Base-by-base conservation (phyloP, 2,329 filamentous ascomycete genomes). In the Trichoderma sp. region DNA sequence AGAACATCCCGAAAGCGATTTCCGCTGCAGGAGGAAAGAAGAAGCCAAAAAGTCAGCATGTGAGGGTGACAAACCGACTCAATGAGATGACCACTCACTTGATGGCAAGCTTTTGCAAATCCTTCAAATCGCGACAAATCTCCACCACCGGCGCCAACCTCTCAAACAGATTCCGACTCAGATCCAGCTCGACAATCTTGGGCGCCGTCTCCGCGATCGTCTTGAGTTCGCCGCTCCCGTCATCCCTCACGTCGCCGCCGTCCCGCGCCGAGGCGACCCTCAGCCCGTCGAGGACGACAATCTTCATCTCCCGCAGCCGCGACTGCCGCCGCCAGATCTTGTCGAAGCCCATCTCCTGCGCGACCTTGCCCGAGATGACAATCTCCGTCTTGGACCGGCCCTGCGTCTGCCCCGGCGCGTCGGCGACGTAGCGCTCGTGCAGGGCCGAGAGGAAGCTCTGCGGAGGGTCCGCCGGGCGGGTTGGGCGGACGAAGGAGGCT, bases 331-430 rank as follows among this genome's bases (percentile, higher is more conserved):
- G 85, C 50, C 90, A 87, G 69, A 97, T 92, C 81, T 97, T 97
- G 70, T 96, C 93, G 71, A 98, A 98, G 34, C 95, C 95, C 41
- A 98, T 87, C 78, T 98, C 94, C 78, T 98, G 90, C 5, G 92
- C 94, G 19, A 93, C 85, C 78, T 98, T 98, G 44, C 77, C 91
- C 78, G 81, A 96, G 83, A 82, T 89, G 63, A 82, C 79, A 68
- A 96, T 90, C 56, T 86, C 81, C 2, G 72, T 70, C 9, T 71
- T 74, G 7, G 72, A 66, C 34, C 71, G 71, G 7, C 82, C 81
- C 7, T 78, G 74, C 14, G 78, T 73, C 15, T 67, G 69, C 28
- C 73, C 67, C 17, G 72, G 68, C 10, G 66, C 75, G 65, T 89
- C 85, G 3, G 87, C 84, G 3, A 89, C 91, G 75, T 99, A 99